Conservation (phyloP, 2,329 filamentous ascomycete genomes). For the Seiridium cupressi region DNA sequence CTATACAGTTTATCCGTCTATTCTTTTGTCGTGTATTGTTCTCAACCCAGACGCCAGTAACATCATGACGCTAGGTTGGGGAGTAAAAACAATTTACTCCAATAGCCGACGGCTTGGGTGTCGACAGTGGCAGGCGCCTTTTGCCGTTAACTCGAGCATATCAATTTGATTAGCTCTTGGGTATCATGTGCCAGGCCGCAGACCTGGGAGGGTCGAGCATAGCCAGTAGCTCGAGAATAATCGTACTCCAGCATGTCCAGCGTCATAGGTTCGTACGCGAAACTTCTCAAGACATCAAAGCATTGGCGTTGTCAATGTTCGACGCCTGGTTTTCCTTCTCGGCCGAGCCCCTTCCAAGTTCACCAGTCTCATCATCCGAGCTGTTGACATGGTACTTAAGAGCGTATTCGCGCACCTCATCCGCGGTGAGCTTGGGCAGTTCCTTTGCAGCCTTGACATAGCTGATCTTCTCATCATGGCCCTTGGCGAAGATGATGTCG, state of each 20-base stretch:
- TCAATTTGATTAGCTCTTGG: not conserved
- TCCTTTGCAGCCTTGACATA: slow-evolving; percentile 58
- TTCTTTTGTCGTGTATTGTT: not conserved
- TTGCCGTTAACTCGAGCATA: no score
- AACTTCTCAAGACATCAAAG: not conserved
- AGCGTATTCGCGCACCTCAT: slow-evolving; percentile 52
- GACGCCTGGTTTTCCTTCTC: not conserved
- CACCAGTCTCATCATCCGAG: slow-evolving; percentile 8
- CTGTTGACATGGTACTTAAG: slow-evolving; percentile 26
- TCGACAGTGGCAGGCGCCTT: no score
- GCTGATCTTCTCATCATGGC: slow-evolving; percentile 53
- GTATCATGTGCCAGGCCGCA: not conserved
- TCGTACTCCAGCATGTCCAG: not conserved
- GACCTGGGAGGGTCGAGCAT: not conserved
- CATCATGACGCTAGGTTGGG: not conserved
- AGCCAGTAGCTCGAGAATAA: not conserved
- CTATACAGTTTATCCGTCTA: slow-evolving; percentile 1
- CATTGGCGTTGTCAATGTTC: not conserved
- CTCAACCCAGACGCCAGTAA: not conserved
- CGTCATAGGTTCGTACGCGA: not conserved
- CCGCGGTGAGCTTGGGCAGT: slow-evolving; percentile 49
- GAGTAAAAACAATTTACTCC: not conserved
- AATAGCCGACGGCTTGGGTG: no score
- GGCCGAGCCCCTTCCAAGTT: not conserved
- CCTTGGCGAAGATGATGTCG: slow-evolving; percentile 60